Percentiles rank a stretch among this genome's conserved stretches.
phyloP scores from a whole-genome alignment of 2,329 filamentous ascomycete genomes.

The Passalora sequoiae region DNA sequence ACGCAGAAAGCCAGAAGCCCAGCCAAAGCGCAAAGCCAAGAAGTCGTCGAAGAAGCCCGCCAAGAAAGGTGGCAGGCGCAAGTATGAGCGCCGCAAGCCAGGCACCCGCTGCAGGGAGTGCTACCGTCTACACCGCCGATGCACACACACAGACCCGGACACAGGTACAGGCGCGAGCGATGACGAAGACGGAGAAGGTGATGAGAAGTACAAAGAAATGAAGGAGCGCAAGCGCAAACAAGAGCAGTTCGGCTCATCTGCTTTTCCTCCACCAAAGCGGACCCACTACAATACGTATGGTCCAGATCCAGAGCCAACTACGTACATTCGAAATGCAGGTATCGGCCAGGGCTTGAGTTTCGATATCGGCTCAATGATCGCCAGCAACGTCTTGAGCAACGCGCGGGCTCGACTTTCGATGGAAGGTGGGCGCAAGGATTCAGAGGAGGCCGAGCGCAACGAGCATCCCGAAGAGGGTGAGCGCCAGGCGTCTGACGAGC shows the following conservation, averaged over 20 bases:
- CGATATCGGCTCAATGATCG: neutral
- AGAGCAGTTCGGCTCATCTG: neutral
- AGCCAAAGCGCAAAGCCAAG: neutral
- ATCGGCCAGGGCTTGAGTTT: neutral
- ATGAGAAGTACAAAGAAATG: neutral
- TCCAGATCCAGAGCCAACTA: neutral
- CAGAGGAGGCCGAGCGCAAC: neutral
- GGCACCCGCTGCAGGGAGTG: conserved; percentile 1
- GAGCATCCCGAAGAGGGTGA: neutral
- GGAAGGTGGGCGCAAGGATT: conserved; percentile 1
- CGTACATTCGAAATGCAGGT: neutral
- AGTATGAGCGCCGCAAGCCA: neutral
- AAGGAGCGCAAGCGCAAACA: neutral
- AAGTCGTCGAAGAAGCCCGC: neutral
- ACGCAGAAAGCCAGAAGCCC: too few relatives aligned
- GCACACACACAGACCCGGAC: neutral
- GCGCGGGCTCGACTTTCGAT: too few relatives aligned
- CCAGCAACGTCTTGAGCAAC: neutral
- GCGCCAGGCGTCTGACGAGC: too few relatives aligned
- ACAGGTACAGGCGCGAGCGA: neutral
- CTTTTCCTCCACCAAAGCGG: conserved; percentile 1
- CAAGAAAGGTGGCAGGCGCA: neutral
- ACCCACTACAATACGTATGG: conserved; percentile 4
- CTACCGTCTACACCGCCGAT: conserved; percentile 1
- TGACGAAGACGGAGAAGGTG: neutral